phyloP scores from a whole-genome alignment of 2,329 filamentous ascomycete species.

The Sarocladiaceae sp. region DNA sequence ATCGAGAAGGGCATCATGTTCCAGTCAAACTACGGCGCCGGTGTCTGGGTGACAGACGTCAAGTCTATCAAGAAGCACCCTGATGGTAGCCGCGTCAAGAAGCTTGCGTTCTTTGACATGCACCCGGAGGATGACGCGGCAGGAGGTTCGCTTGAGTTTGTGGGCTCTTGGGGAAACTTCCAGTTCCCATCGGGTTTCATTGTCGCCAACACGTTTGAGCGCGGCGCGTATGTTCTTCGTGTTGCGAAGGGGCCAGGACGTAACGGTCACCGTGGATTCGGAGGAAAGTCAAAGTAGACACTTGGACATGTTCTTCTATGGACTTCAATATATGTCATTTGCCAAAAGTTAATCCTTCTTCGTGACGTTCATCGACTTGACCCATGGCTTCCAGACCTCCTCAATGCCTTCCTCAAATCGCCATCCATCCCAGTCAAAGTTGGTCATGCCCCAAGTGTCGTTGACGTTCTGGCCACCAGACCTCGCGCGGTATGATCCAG shows the following conservation, averaged over 20 bases:
- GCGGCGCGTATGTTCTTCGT: conserved; percentile 5
- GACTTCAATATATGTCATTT: no score
- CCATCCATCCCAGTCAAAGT: conserved; percentile 40
- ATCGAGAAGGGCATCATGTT: conserved; percentile 11
- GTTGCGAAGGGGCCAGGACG: conserved; percentile 8
- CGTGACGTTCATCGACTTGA: conserved; percentile 28
- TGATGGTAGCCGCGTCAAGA: conserved; percentile 8
- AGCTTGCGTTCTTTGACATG: conserved; percentile 11
- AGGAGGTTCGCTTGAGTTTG: conserved; percentile 10
- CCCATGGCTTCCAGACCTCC: conserved; percentile 45
- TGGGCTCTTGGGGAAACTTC: conserved; percentile 11
- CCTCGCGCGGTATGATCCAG: conserved; percentile 39
- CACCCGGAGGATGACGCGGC: conserved; percentile 10
- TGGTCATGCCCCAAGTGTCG: conserved; percentile 43
- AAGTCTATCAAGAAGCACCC: conserved; percentile 7
- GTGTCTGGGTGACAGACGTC: conserved; percentile 11
- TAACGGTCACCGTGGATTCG: conserved; percentile 7
- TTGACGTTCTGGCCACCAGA: conserved; percentile 36
- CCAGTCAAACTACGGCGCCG: conserved; percentile 11
- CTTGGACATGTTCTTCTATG: no score
- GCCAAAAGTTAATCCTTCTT: not conserved
- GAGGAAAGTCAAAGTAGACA: conserved; percentile 7
- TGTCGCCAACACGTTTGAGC: conserved; percentile 11
- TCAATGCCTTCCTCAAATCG: conserved; percentile 37
- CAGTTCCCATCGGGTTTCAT: conserved; percentile 12